Conservation (phyloP, 179 eudicot genomes). For the Beta macrorhiza region DNA sequence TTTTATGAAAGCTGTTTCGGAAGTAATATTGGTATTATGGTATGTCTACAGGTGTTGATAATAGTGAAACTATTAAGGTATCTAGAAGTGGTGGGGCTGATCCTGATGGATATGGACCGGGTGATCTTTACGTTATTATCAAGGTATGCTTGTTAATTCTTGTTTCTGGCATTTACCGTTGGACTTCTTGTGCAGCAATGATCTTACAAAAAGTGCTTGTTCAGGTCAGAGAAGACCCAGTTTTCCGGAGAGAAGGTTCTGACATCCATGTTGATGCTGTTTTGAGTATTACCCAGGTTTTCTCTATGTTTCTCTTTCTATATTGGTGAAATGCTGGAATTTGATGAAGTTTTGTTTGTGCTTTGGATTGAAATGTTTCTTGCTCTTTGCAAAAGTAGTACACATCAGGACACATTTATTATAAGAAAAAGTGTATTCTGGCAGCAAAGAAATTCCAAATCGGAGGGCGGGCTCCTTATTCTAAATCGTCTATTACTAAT, state of each 20-base stretch:
- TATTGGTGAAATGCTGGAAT: not conserved
- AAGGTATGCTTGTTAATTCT: constrained; percentile 45
- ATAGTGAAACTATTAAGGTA: constrained; percentile 61
- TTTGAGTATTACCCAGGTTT: constrained; percentile 77
- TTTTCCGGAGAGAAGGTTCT: constrained; percentile 86
- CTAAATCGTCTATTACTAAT: too few relatives aligned
- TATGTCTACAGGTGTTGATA: constrained; percentile 62
- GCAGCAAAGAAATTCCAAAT: too few relatives aligned
- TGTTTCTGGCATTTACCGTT: constrained; percentile 8
- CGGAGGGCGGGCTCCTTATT: too few relatives aligned
- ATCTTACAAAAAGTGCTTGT: constrained; percentile 9
- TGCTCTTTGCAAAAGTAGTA: too few relatives aligned
- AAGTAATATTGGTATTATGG: constrained; percentile 1
- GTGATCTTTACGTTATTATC: constrained; percentile 74
- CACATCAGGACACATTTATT: not conserved
- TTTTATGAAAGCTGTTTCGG: not conserved
- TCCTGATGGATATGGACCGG: constrained; percentile 90
- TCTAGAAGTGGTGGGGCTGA: constrained; percentile 88
- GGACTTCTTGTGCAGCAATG: not conserved
- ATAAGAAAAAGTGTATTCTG: not conserved
- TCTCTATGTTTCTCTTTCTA: not conserved
- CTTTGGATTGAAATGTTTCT: not conserved
- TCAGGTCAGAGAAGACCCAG: constrained; percentile 90
- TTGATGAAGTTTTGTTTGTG: not conserved
- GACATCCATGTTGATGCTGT: constrained; percentile 88